Percentiles rank a stretch among this genome's conserved stretches.
phyloP scores from a whole-genome alignment of 179 eudicot species.

The Dionaea muscipula region DNA sequence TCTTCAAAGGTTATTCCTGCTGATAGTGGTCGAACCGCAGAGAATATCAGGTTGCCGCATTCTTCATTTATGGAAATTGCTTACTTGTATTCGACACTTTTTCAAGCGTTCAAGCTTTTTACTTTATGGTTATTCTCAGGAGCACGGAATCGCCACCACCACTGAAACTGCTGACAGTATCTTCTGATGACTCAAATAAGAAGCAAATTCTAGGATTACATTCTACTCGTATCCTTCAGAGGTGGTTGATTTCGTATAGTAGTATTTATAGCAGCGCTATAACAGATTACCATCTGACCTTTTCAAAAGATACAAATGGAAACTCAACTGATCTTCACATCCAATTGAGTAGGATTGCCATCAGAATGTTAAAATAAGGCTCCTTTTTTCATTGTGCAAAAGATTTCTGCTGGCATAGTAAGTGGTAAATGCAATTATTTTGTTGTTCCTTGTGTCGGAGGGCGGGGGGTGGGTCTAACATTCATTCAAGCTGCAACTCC shows the following conservation, averaged over 20 bases:
- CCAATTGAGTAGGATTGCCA: too few relatives aligned
- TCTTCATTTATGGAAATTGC: background rate
- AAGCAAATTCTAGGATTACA: slow-evolving; percentile 47
- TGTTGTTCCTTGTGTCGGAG: too few relatives aligned
- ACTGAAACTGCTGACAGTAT: slow-evolving; percentile 57
- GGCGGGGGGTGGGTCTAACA: too few relatives aligned
- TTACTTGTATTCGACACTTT: background rate
- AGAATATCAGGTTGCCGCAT: slow-evolving; percentile 23
- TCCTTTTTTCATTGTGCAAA: too few relatives aligned
- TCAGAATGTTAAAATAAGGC: too few relatives aligned
- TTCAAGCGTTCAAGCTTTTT: slow-evolving; percentile 7
- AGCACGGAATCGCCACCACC: slow-evolving; percentile 47
- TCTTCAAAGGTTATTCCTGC: slow-evolving; percentile 33
- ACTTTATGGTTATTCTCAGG: slow-evolving; percentile 31
- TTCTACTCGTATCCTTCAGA: slow-evolving; percentile 67
- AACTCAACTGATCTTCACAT: too few relatives aligned
- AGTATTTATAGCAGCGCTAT: background rate
- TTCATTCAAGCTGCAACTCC: too few relatives aligned
- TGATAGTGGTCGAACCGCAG: slow-evolving; percentile 25
- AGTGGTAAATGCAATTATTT: too few relatives aligned
- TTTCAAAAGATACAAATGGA: too few relatives aligned
- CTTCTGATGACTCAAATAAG: slow-evolving; percentile 68
- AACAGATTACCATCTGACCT: background rate
- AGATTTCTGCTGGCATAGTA: too few relatives aligned
- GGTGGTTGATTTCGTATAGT: background rate